Evolutionary conservation across 495 filamentous ascomycete species (phyloP).

Genomic region (Beverwykella pulmonaria): DNA sequence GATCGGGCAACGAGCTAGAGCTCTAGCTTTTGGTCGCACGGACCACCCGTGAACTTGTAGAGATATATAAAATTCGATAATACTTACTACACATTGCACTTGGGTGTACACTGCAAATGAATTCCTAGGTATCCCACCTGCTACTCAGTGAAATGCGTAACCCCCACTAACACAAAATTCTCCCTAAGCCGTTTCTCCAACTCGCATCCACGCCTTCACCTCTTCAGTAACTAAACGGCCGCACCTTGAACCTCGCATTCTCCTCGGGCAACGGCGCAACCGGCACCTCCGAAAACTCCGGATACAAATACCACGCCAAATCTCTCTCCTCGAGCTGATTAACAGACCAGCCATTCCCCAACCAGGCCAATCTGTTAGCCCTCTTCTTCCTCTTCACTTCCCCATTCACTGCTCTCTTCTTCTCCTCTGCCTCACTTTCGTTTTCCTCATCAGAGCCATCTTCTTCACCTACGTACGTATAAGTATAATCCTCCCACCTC

Average conservation of each 20-base stretch:
- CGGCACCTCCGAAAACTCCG: conserved; percentile 29
- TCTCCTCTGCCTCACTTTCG: background rate
- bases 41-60: too few relatives aligned
- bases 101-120: too few relatives aligned
- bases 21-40: background rate
- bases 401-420: background rate
- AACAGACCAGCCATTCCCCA: conserved; percentile 24
- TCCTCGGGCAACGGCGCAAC: conserved; percentile 30
- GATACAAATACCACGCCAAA: conserved; percentile 35
- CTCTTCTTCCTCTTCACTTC: conserved; percentile 14
- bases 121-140: too few relatives aligned
- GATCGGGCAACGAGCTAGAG: background rate
- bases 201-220: background rate
- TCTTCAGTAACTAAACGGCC: conserved; percentile 18
- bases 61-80: too few relatives aligned
- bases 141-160: too few relatives aligned
- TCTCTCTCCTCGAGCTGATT: conserved; percentile 23
- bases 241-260: conserved; percentile 8
- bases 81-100: too few relatives aligned
- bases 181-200: background rate
- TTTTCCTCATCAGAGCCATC: conserved; percentile 24
- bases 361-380: conserved; percentile 18
- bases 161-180: background rate
- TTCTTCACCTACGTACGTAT: conserved; percentile 21
- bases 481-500: conserved; percentile 45